A percentile compares a stretch with the other conserved stretches of the same genome.
Conservation (phyloP, 23 red algal genomes). For the Chondrus crispus region DNA sequence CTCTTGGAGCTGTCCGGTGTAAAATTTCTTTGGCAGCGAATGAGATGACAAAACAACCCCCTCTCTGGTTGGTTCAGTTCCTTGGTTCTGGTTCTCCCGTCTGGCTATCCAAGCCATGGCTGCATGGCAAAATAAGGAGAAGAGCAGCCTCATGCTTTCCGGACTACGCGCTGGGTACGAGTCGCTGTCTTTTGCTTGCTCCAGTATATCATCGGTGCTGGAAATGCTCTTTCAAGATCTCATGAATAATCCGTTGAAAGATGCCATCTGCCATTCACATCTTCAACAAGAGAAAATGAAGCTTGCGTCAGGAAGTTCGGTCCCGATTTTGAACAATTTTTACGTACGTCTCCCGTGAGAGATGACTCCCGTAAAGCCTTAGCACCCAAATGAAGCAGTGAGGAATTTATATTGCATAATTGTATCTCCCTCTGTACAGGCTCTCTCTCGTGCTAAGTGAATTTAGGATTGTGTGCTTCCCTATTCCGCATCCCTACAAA, state of each 20-base stretch:
- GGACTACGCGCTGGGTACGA: neutral
- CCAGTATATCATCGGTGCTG: neutral
- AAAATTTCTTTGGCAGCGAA: neutral
- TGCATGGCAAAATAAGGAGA: neutral
- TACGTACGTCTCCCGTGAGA: too few relatives aligned
- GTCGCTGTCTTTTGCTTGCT: neutral
- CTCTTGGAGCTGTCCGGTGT: neutral
- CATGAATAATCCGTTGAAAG: neutral
- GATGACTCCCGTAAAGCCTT: too few relatives aligned
- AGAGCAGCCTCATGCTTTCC: neutral
- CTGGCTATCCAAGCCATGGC: neutral
- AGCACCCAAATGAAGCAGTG: too few relatives aligned
- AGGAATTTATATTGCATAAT: too few relatives aligned
- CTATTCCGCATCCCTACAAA: too few relatives aligned
- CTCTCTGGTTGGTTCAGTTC: neutral
- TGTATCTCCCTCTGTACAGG: too few relatives aligned
- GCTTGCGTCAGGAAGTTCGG: too few relatives aligned
- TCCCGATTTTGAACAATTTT: too few relatives aligned
- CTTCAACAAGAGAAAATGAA: too few relatives aligned
- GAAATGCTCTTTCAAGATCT: neutral
- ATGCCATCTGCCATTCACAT: too few relatives aligned
- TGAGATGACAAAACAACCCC: neutral
- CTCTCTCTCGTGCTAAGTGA: too few relatives aligned
- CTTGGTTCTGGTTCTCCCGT: neutral
- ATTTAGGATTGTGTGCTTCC: too few relatives aligned